A percentile compares a stretch with the other conserved stretches of the same genome.
Conservation (phyloP, 2,329 filamentous ascomycete species). For the Sporothrix pallida region DNA sequence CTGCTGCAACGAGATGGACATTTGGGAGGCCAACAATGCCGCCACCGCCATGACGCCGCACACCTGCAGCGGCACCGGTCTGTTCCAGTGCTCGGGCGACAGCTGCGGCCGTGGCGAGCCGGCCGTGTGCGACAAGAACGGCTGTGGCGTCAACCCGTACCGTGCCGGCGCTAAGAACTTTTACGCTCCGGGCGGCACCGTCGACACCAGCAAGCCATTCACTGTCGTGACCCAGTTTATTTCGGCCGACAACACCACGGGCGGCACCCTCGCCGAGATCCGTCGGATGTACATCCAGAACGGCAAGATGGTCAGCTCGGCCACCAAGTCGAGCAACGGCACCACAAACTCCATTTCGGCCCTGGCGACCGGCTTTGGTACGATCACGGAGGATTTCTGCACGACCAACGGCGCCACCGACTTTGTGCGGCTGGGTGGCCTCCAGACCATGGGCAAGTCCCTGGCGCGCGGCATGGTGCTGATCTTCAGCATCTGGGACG, state of each 20-base stretch:
- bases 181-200: conserved; percentile 53
- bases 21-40: conserved; percentile 68
- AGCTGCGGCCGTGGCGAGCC: conserved; percentile 45
- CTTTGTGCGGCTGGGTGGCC: conserved; percentile 56
- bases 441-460: conserved; percentile 57
- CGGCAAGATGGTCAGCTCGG: conserved; percentile 8
- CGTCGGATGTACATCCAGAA: conserved; percentile 14
- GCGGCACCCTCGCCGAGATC: background rate
- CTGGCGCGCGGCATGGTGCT: conserved; percentile 54
- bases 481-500: conserved; percentile 57
- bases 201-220: conserved; percentile 63
- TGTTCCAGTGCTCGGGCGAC: conserved; percentile 49
- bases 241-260: background rate
- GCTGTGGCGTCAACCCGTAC: conserved; percentile 70
- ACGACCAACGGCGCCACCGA: conserved; percentile 48
- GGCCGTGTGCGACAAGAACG: conserved; percentile 66
- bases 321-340: conserved; percentile 16
- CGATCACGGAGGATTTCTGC: conserved; percentile 26
- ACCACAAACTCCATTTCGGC: conserved; percentile 14
- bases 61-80: conserved; percentile 56
- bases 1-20: conserved; percentile 64
- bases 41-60: conserved; percentile 65
- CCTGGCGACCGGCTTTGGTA: conserved; percentile 23
- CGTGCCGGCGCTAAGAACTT: conserved; percentile 65
- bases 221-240: conserved; percentile 68